Conservation (phyloP, 2,329 filamentous ascomycete genomes). For the Penicillium janthinellum region DNA sequence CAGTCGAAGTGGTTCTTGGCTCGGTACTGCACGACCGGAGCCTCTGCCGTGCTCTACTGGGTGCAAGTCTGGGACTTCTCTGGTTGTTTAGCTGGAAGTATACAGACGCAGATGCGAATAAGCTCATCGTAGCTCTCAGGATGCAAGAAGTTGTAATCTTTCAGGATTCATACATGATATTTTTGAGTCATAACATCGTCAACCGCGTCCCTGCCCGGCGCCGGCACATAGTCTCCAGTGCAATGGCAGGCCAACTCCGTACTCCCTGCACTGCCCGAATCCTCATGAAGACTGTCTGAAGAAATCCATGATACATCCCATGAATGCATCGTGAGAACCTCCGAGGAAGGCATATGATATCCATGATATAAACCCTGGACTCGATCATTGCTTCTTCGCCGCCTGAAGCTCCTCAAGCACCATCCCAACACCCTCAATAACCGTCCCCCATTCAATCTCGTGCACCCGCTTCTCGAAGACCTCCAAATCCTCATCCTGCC, state of each 20-base stretch:
- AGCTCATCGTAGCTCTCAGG: background rate
- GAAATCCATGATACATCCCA: background rate
- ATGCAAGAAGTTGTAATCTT: constrained; percentile 9
- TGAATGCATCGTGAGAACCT: background rate
- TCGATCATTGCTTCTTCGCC: constrained; percentile 22
- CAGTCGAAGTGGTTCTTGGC: background rate
- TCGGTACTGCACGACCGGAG: background rate
- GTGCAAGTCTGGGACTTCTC: no score
- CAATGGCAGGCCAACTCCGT: background rate
- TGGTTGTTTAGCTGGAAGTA: no score
- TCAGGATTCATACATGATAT: constrained; percentile 17
- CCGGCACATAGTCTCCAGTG: background rate
- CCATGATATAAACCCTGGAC: background rate
- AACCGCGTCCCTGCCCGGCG: background rate
- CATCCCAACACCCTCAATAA: constrained; percentile 67
- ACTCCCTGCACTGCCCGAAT: background rate
- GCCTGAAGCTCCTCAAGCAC: constrained; percentile 35
- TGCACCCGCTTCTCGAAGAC: constrained; percentile 75
- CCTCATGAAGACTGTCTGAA: background rate
- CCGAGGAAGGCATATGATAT: background rate
- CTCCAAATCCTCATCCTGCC: constrained; percentile 63
- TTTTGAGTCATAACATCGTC: constrained; percentile 28
- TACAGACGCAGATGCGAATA: background rate
- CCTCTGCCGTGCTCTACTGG: no score
- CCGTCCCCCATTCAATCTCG: constrained; percentile 71